These are phyloP conservation scores for Mycena chlorophos DNA, from an alignment of 768 basidiomycete genomes.

Conservation along the genomic window DNA sequence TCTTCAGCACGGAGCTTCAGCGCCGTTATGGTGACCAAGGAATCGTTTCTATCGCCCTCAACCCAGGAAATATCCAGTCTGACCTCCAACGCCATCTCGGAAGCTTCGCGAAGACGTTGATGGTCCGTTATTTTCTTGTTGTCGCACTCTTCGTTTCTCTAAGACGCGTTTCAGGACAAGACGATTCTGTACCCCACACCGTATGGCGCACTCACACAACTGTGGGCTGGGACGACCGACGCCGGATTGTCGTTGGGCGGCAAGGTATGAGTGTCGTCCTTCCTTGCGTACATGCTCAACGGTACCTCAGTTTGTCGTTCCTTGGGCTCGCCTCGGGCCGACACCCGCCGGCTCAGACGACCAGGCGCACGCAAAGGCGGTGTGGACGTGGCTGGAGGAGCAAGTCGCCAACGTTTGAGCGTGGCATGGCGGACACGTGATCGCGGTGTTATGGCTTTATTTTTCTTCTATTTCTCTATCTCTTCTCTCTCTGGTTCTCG, in stretches of 20 bases:
- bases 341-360: conserved; percentile 27
- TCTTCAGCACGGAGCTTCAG: conserved; percentile 44
- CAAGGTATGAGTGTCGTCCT: conserved; percentile 35
- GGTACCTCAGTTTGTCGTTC: conserved; percentile 48
- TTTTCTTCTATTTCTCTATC: too few species aligned
- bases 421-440: too few species aligned
- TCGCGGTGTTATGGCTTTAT: too few species aligned
- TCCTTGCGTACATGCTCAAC: background rate
- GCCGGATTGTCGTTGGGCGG: conserved; percentile 45
- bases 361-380: conserved; percentile 32
- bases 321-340: conserved; percentile 41
- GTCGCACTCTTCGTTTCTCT: background rate
- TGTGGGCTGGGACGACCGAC: conserved; percentile 49
- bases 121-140: conserved; percentile 1
- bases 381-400: conserved; percentile 47
- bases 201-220: conserved; percentile 48
- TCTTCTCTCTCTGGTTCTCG: too few species aligned
- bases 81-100: conserved; percentile 10
- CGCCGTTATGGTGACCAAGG: conserved; percentile 45
- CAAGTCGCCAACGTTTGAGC: conserved; percentile 33
- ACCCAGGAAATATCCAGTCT: conserved; percentile 36
- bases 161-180: background rate
- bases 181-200: conserved; percentile 30
- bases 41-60: conserved; percentile 43
- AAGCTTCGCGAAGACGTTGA: background rate